A percentile compares a stretch with the other conserved stretches of the same genome.
Conservation (phyloP, 2,329 filamentous ascomycete genomes). For the Fusarium secorum region DNA sequence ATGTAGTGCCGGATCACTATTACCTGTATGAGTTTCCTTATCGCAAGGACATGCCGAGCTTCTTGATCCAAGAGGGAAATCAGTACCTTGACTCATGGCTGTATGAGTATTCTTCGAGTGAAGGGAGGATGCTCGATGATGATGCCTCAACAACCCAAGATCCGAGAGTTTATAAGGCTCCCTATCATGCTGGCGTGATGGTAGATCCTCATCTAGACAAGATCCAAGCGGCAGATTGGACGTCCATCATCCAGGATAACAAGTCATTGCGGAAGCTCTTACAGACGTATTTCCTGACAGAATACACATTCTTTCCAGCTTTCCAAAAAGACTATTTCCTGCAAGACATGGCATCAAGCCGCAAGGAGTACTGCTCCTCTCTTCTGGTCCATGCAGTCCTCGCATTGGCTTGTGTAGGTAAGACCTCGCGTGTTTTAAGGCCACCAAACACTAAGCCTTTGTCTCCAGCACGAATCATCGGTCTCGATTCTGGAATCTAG, state of each 20-base stretch:
- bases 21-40: slow-evolving; percentile 1
- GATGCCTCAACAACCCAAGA: neutral
- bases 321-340: slow-evolving; percentile 12
- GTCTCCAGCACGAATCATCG: neutral
- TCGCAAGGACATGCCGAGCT: neutral
- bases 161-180: neutral
- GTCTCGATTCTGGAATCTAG: neutral
- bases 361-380: neutral
- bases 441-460: neutral
- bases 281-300: neutral
- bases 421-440: neutral
- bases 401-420: neutral
- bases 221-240: neutral
- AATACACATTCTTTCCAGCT: neutral
- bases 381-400: neutral
- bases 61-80: neutral
- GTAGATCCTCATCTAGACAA: neutral
- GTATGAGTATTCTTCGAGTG: neutral
- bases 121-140: neutral
- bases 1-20: neutral
- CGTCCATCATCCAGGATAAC: neutral
- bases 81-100: neutral
- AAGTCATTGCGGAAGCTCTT: neutral
- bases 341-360: neutral
- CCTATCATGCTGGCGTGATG: neutral